Conservation (phyloP, 176 grass and related monocot genomes). For the Triticum urartu region DNA sequence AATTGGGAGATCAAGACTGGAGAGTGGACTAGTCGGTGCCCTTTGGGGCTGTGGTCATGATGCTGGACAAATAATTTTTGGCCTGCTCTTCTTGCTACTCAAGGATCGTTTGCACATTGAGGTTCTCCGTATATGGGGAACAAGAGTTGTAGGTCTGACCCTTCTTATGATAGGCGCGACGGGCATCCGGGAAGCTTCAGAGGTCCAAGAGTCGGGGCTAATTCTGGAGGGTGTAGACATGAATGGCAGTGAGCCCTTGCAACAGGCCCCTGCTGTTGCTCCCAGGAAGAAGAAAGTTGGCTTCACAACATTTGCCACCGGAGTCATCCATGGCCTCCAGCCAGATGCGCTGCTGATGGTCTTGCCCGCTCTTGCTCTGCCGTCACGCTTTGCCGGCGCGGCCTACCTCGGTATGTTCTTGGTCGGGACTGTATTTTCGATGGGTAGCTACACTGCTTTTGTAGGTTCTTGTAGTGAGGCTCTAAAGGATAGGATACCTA, state of each 20-base stretch:
- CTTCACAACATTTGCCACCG: conserved; percentile 87
- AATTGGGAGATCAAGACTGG: conserved; percentile 77
- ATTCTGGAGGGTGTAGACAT: conserved; percentile 51
- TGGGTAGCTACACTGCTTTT: conserved; percentile 95
- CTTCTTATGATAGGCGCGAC: conserved; percentile 83
- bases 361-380: conserved; percentile 79
- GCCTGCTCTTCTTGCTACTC: conserved; percentile 85
- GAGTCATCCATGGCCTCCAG: conserved; percentile 85
- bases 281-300: conserved; percentile 83
- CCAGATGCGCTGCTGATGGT: conserved; percentile 91
- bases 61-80: conserved; percentile 93
- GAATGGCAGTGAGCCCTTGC: conserved; percentile 26
- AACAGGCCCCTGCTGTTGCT: conserved; percentile 15
- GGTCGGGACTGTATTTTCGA: conserved; percentile 82
- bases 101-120: conserved; percentile 95
- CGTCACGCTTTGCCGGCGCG: conserved; percentile 79
- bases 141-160: conserved; percentile 87
- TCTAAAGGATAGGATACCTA: conserved; percentile 81
- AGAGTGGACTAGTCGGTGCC: conserved; percentile 93
- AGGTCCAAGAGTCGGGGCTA: conserved; percentile 50
- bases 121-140: conserved; percentile 81
- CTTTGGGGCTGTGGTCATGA: conserved; percentile 99
- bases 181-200: conserved; percentile 74
- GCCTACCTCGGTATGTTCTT: conserved; percentile 92
- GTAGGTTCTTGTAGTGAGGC: conserved; percentile 92